Evolutionary conservation across 805 yeast species (phyloP).

Genomic region (Candida khao-thaluensis): DNA sequence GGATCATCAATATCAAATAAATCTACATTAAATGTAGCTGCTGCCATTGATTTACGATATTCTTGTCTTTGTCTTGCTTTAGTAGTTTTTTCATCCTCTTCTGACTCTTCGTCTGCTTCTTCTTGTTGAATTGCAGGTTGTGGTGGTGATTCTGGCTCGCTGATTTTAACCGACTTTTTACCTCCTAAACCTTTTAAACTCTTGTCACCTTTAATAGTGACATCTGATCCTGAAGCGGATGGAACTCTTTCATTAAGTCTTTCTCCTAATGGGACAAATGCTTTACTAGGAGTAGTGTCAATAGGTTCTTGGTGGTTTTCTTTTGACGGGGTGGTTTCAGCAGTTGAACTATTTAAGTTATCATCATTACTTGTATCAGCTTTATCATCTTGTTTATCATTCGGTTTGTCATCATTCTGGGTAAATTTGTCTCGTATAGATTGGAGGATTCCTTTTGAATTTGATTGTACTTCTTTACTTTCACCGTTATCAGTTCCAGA

Average conservation of each 20-base stretch:
- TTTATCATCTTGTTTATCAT: conserved; percentile 9
- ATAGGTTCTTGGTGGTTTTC: conserved; percentile 16
- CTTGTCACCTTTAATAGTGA: conserved; percentile 11
- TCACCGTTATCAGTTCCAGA: conserved; percentile 14
- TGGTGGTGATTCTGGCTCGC: conserved; percentile 2
- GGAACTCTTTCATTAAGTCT: conserved; percentile 14
- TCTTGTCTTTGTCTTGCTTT: conserved; percentile 45
- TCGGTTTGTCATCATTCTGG: conserved; percentile 1
- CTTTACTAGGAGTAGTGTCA: conserved; percentile 13
- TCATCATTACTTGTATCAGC: conserved; percentile 22
- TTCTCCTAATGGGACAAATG: conserved; percentile 8
- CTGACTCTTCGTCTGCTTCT: conserved; percentile 21
- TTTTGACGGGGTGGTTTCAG: conserved; percentile 32
- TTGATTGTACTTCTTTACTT: conserved; percentile 10
- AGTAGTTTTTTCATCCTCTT: conserved; percentile 28
- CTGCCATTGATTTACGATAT: conserved; percentile 47
- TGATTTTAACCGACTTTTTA: conserved; percentile 7
- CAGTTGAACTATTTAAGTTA: conserved; percentile 19
- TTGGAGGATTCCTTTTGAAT: conserved; percentile 31
- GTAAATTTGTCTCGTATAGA: conserved; percentile 33
- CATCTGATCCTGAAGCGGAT: conserved; percentile 14
- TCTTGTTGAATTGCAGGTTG: too few species aligned
- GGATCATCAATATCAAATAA: conserved; percentile 82
- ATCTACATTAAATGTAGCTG: conserved; percentile 64
- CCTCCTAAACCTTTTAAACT: neutral